Conservation (phyloP, 805 yeast species). For the Candida qinlingensis region DNA sequence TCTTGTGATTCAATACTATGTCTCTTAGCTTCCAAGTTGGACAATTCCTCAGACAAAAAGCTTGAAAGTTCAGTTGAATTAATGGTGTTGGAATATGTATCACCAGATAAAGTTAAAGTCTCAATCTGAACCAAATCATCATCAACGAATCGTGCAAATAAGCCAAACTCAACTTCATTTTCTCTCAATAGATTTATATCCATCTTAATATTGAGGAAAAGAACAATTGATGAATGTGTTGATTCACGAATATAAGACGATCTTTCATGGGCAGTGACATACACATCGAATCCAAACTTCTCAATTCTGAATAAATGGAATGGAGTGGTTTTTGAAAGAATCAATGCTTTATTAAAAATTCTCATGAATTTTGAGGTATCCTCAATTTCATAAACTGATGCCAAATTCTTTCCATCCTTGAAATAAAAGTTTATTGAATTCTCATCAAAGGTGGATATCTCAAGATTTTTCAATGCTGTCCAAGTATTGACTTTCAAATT, state of each 20-base stretch:
- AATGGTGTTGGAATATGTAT: constrained; percentile 23
- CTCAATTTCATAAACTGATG: constrained; percentile 24
- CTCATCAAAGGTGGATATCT: constrained; percentile 38
- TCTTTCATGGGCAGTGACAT: constrained; percentile 66
- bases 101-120: constrained; percentile 22
- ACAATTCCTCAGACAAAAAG: constrained; percentile 33
- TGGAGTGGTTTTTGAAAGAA: constrained; percentile 74
- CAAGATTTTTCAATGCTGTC: constrained; percentile 54
- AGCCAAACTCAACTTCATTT: constrained; percentile 38
- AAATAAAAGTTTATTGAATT: constrained; percentile 27
- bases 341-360: constrained; percentile 59
- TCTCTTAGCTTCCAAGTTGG: constrained; percentile 23
- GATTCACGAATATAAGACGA: constrained; percentile 46
- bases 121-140: constrained; percentile 24
- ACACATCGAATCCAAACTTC: constrained; percentile 37
- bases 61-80: constrained; percentile 29
- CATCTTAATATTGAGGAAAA: constrained; percentile 57
- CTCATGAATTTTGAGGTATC: constrained; percentile 42
- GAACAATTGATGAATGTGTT: constrained; percentile 55
- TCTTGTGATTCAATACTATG: constrained; percentile 8
- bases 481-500: constrained; percentile 62
- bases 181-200: constrained; percentile 31
- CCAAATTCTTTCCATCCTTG: constrained; percentile 15
- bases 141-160: constrained; percentile 40
- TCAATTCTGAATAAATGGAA: constrained; percentile 72